Conservation (phyloP, 306 rosid genomes). For the Crotalaria pallida region DNA sequence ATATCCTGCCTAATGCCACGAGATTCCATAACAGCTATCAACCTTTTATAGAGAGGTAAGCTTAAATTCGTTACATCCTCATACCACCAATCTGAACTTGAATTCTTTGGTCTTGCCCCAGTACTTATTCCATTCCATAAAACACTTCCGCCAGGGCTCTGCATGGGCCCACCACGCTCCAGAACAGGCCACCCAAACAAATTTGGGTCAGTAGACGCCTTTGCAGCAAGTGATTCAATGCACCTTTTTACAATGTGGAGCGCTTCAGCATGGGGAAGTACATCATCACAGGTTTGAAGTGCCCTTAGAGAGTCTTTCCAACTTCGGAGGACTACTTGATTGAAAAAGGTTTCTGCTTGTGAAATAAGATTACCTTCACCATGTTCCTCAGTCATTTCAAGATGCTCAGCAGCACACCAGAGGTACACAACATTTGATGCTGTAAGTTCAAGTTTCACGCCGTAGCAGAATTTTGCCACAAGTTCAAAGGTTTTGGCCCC, state of each 20-base stretch:
- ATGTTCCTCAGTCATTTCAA: slow-evolving; percentile 91
- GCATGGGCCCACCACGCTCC: slow-evolving; percentile 96
- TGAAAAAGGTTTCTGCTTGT: slow-evolving; percentile 70
- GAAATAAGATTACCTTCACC: slow-evolving; percentile 80
- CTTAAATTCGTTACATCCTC: slow-evolving; percentile 72
- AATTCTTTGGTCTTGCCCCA: slow-evolving; percentile 84
- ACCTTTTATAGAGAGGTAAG: slow-evolving; percentile 72
- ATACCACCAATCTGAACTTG: slow-evolving; percentile 94
- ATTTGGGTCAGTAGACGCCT: slow-evolving; percentile 88
- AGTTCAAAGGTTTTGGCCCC: slow-evolving; percentile 88
- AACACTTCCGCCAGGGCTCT: slow-evolving; percentile 99
- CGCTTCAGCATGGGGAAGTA: slow-evolving; percentile 54
- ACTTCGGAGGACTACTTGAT: slow-evolving; percentile 70
- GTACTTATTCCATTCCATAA: slow-evolving; percentile 99
- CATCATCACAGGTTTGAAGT: slow-evolving; percentile 74
- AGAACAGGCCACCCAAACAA: slow-evolving; percentile 92
- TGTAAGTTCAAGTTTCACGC: slow-evolving; percentile 90
- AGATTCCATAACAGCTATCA: slow-evolving; percentile 80
- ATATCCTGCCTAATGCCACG: slow-evolving; percentile 82
- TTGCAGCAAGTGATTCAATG: slow-evolving; percentile 82
- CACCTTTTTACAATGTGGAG: slow-evolving; percentile 78
- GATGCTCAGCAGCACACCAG: slow-evolving; percentile 85
- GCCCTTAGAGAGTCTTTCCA: slow-evolving; percentile 95
- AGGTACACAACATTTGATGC: slow-evolving; percentile 89
- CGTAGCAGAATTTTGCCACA: slow-evolving; percentile 94